Percentiles rank a stretch among this genome's conserved stretches.
Conservation (phyloP, 169 alveolate species). For the Prorocentrum cordatum region DNA sequence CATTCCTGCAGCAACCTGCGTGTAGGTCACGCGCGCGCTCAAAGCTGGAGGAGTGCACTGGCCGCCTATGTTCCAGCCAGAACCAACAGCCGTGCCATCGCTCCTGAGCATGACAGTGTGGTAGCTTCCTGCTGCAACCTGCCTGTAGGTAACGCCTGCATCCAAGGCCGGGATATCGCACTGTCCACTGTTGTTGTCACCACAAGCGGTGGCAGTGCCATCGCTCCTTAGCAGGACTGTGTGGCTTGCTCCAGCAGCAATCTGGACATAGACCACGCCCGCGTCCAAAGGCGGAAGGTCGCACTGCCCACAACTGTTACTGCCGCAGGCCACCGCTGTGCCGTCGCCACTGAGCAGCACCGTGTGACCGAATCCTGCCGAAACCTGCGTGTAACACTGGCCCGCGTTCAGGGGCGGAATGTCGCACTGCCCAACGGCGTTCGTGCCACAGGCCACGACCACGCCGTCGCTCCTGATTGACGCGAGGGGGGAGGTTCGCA, state of each 20-base stretch:
- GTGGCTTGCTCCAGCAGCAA: background rate
- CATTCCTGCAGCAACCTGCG: no score
- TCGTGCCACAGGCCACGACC: background rate
- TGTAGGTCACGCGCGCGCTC: no score
- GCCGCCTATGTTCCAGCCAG: background rate
- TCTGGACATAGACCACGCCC: background rate
- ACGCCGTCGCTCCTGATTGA: background rate
- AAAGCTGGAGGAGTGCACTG: background rate
- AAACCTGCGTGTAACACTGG: background rate
- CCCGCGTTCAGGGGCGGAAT: slow-evolving; percentile 1
- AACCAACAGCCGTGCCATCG: background rate
- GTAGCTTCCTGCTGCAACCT: background rate
- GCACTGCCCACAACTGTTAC: background rate
- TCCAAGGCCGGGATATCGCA: background rate
- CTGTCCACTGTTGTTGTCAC: background rate
- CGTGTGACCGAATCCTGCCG: background rate
- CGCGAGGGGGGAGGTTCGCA: no score
- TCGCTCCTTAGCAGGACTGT: background rate
- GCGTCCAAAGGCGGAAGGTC: background rate
- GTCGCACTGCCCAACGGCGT: background rate
- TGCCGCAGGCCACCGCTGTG: background rate
- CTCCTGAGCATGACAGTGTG: slow-evolving; percentile 6
- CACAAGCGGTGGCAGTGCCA: background rate
- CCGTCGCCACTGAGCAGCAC: slow-evolving; percentile 9
- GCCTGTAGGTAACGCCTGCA: background rate